These are phyloP conservation scores for Dryas drummondii DNA, from an alignment of 306 rosid species.

Conservation along the genomic window DNA sequence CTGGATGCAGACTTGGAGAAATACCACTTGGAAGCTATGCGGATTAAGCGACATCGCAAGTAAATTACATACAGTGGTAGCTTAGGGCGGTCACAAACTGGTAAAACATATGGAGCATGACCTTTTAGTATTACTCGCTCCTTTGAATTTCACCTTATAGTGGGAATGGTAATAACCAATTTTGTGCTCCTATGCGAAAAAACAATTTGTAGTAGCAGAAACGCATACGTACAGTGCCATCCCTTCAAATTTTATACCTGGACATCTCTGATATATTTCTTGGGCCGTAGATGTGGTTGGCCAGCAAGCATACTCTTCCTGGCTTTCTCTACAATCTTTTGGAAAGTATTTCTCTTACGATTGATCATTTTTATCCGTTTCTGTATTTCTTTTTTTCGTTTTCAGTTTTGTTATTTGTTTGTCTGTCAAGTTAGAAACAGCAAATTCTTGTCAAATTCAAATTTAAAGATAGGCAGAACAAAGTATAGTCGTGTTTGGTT, in stretches of 20 bases:
- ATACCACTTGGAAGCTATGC: conserved; percentile 41
- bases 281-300: neutral
- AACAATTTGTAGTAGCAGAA: neutral
- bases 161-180: neutral
- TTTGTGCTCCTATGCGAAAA: neutral
- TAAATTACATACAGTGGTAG: neutral
- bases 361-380: neutral
- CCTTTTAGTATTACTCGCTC: neutral
- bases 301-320: neutral
- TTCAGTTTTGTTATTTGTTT: neutral
- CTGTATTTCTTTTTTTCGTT: neutral
- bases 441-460: too few relatives aligned
- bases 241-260: neutral
- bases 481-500: too few relatives aligned
- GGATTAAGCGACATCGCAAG: conserved; percentile 7
- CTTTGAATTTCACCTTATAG: neutral
- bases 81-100: neutral
- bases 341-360: neutral
- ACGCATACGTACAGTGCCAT: too few relatives aligned
- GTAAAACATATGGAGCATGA: neutral
- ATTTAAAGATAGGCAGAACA: too few relatives aligned
- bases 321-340: neutral
- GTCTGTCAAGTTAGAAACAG: too few relatives aligned
- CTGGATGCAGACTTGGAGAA: conserved; percentile 47
- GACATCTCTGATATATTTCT: neutral